phyloP scores from a whole-genome alignment of 306 rosid species.

The Urtica urens region DNA sequence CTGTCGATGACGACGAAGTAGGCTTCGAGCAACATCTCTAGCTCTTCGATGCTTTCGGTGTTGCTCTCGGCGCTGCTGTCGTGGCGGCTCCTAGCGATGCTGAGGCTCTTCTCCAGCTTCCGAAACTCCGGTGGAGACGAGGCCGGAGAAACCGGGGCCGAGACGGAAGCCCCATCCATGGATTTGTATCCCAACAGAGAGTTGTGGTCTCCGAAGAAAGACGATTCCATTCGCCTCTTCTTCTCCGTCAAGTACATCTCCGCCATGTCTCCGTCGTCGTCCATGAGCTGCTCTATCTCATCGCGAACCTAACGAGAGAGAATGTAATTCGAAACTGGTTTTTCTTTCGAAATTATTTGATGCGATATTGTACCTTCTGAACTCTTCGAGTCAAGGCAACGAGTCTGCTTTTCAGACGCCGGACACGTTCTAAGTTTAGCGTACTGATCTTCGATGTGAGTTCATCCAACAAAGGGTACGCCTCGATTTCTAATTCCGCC shows the following conservation, averaged over 20 bases:
- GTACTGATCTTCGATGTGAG: constrained; percentile 97
- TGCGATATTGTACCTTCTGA: constrained; percentile 60
- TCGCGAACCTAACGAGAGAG: constrained; percentile 63
- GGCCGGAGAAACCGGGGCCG: constrained; percentile 97
- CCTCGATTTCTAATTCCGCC: constrained; percentile 93
- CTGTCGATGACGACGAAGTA: constrained; percentile 97
- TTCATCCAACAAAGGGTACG: constrained; percentile 88
- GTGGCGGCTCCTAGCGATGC: constrained; percentile 92
- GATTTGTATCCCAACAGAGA: constrained; percentile 68
- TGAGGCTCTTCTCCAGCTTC: constrained; percentile 74
- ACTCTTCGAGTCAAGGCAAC: constrained; percentile 96
- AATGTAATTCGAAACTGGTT: background rate
- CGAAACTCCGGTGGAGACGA: constrained; percentile 84
- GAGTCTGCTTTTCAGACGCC: constrained; percentile 95
- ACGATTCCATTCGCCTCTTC: constrained; percentile 76
- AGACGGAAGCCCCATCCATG: constrained; percentile 63
- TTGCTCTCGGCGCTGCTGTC: constrained; percentile 85
- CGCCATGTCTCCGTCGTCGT: constrained; percentile 99
- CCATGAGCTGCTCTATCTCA: constrained; percentile 99
- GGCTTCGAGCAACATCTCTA: constrained; percentile 97
- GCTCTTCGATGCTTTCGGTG: constrained; percentile 89
- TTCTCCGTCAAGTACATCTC: constrained; percentile 98
- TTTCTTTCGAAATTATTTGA: constrained; percentile 14
- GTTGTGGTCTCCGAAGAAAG: constrained; percentile 78
- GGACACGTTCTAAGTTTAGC: constrained; percentile 92